Evolutionary conservation across 2,329 filamentous ascomycete species (phyloP).

Genomic region (Aspergillus sp.): DNA sequence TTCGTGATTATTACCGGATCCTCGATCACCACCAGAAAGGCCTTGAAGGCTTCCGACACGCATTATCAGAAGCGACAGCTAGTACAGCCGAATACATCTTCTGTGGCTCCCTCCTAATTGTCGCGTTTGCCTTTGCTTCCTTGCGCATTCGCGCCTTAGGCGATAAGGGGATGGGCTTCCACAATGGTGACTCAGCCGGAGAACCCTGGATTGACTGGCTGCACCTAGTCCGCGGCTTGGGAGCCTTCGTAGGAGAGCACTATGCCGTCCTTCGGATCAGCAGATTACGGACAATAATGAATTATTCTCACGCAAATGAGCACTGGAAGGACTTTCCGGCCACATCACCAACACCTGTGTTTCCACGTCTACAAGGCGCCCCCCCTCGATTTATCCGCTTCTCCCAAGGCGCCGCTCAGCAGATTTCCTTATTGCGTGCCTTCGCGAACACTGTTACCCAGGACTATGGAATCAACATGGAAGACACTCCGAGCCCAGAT

Average conservation of each 20-base stretch:
- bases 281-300: neutral
- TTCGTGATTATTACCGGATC: conserved; percentile 3
- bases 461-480: too few species aligned
- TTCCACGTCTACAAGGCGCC: too few species aligned
- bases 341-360: neutral
- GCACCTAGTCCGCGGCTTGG: conserved; percentile 1
- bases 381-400: too few species aligned
- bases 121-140: conserved; percentile 26
- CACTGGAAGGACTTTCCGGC: neutral
- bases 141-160: conserved; percentile 3
- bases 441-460: too few species aligned
- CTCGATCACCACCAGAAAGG: conserved; percentile 27
- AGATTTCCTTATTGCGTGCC: too few species aligned
- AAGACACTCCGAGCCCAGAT: too few species aligned
- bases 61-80: conserved; percentile 8
- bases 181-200: neutral
- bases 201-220: conserved; percentile 1
- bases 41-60: conserved; percentile 19
- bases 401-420: too few species aligned
- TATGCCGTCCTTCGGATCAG: neutral
- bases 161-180: neutral
- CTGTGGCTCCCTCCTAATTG: conserved; percentile 22
- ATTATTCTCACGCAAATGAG: neutral
- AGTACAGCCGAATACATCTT: conserved; percentile 17
- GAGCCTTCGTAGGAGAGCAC: neutral